phyloP scores from a whole-genome alignment of 192 early-diverging fungal genomes.

The Backusella mclennaniae region DNA sequence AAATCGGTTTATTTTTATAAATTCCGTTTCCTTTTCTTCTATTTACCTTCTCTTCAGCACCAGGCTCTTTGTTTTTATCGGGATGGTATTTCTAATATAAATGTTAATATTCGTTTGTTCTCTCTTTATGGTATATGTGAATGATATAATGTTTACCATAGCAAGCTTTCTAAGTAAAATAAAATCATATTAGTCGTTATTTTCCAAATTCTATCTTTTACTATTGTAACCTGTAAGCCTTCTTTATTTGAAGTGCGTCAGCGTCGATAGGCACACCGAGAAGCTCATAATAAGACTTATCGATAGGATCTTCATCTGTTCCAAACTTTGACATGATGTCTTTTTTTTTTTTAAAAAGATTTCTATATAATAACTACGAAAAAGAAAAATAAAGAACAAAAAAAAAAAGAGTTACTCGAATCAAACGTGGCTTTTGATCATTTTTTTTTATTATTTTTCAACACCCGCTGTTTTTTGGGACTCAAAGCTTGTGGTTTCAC shows the following conservation, averaged over 20 bases:
- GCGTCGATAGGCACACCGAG: conserved; percentile 17
- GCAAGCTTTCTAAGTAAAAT: conserved; percentile 36
- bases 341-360: background rate
- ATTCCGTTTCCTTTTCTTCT: too few species aligned
- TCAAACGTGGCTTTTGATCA: too few species aligned
- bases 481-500: too few species aligned
- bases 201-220: background rate
- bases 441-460: too few species aligned
- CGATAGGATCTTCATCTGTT: conserved; percentile 38
- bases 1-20: too few species aligned
- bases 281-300: conserved; percentile 37
- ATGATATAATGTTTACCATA: conserved; percentile 10
- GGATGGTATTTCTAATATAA: conserved; percentile 34
- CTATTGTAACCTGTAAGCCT: conserved; percentile 35
- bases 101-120: background rate
- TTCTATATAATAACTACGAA: background rate
- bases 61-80: conserved; percentile 51
- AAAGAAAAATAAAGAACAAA: too few species aligned
- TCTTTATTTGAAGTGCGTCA: conserved; percentile 35
- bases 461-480: too few species aligned
- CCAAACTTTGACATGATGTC: conserved; percentile 27
- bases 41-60: conserved; percentile 62
- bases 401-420: too few species aligned
- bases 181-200: background rate
- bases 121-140: background rate